phyloP scores from a whole-genome alignment of 2,329 filamentous ascomycete species.

The Rosellinia necatrix region DNA sequence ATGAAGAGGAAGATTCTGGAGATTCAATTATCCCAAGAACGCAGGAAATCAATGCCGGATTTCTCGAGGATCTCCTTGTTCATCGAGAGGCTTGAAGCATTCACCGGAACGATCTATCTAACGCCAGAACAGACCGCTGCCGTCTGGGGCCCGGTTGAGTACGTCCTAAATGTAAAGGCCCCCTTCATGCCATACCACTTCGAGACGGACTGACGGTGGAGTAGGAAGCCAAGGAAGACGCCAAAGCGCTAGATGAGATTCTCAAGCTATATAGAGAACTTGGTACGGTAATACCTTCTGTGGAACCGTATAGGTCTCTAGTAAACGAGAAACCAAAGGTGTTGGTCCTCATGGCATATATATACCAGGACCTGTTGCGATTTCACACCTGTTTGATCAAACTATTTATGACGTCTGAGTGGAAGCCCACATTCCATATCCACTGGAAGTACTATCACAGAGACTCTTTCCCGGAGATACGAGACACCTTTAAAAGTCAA shows the following conservation, averaged over 20 bases:
- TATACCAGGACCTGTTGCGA: constrained; percentile 33
- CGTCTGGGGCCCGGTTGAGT: constrained; percentile 40
- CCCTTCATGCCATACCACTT: neutral
- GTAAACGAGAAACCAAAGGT: constrained; percentile 24
- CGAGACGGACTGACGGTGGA: neutral
- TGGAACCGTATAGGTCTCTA: constrained; percentile 14
- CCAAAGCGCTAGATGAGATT: constrained; percentile 22
- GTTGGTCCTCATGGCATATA: constrained; percentile 28
- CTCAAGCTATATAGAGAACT: constrained; percentile 31
- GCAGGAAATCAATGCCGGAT: constrained; percentile 36
- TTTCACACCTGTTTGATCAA: constrained; percentile 30
- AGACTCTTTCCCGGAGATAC: constrained; percentile 5
- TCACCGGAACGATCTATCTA: constrained; percentile 19
- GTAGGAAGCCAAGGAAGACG: constrained; percentile 27
- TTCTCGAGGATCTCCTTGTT: constrained; percentile 35
- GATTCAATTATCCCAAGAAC: constrained; percentile 37
- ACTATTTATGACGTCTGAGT: constrained; percentile 15
- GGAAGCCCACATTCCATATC: constrained; percentile 23
- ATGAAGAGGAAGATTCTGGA: constrained; percentile 29
- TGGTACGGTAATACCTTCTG: constrained; percentile 26
- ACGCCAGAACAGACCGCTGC: constrained; percentile 22
- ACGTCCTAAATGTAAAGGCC: constrained; percentile 31
- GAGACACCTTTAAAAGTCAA: constrained; percentile 12
- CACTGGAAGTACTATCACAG: constrained; percentile 26
- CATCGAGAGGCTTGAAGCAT: constrained; percentile 29